phyloP scores from a whole-genome alignment of 257 asterid genomes.

The Oldenlandia corymbosa region DNA sequence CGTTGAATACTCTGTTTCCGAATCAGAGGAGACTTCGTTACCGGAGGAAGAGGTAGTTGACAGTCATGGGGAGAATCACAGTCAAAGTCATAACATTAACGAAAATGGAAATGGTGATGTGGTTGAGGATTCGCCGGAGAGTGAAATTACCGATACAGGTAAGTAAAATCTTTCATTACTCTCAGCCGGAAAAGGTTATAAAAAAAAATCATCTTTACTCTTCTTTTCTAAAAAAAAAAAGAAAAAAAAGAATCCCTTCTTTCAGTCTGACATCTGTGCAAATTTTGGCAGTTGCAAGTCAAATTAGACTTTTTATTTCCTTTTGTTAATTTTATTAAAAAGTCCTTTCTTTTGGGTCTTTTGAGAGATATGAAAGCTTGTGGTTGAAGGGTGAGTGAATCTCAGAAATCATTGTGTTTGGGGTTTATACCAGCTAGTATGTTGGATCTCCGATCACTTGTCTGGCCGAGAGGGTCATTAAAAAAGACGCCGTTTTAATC shows the following conservation, averaged over 20 bases:
- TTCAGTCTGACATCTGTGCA: neutral
- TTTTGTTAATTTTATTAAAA: neutral
- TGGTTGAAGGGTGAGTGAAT: neutral
- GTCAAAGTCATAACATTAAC: constrained; percentile 8
- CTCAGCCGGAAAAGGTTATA: neutral
- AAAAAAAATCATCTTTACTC: no score
- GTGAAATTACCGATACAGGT: constrained; percentile 85
- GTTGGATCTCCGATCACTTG: constrained; percentile 13
- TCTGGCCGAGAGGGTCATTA: neutral
- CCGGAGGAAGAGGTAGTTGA: constrained; percentile 12
- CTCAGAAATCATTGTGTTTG: neutral
- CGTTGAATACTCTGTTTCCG: constrained; percentile 25
- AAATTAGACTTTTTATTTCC: neutral
- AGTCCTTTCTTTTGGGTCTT: no score
- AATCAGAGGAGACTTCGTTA: constrained; percentile 15
- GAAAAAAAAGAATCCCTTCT: neutral
- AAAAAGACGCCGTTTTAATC: no score
- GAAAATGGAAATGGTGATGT: constrained; percentile 48
- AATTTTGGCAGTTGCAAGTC: neutral
- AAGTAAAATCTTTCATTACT: constrained; percentile 8
- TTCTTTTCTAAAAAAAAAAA: neutral
- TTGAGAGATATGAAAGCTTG: neutral
- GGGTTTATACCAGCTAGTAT: neutral
- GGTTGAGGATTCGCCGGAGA: constrained; percentile 48
- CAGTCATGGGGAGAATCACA: constrained; percentile 5